Evolutionary conservation across 768 basidiomycete genomes (phyloP).

Genomic region (Serendipita sp.): DNA sequence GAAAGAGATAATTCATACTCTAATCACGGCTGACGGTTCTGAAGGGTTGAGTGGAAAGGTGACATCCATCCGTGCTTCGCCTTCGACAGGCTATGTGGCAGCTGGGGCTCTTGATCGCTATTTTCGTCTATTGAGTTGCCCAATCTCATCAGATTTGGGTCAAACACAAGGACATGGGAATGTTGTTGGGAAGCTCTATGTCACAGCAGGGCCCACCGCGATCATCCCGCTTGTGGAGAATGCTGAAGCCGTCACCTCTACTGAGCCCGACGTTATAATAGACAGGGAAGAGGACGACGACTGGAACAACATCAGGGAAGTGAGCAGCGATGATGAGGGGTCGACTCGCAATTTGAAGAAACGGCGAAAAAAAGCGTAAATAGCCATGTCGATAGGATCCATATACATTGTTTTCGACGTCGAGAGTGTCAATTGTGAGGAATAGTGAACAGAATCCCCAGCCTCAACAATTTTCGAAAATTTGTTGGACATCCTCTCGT

Average conservation of each 20-base stretch:
- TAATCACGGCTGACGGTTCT: neutral
- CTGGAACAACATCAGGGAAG: slow-evolving; percentile 46
- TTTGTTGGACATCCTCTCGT: no score
- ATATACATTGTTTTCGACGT: no score
- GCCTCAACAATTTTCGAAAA: no score
- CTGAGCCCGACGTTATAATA: slow-evolving; percentile 13
- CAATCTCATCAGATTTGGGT: slow-evolving; percentile 24
- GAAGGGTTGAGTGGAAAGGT: slow-evolving; percentile 59
- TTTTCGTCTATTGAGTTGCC: slow-evolving; percentile 49
- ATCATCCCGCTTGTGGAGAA: neutral
- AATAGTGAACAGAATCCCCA: no score
- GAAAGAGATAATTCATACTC: neutral
- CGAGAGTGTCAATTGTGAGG: no score
- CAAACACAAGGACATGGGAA: slow-evolving; percentile 3
- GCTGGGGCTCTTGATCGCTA: slow-evolving; percentile 58
- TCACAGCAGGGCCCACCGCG: slow-evolving; percentile 1
- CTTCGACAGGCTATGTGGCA: slow-evolving; percentile 30
- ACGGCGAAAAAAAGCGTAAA: neutral
- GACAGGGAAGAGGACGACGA: slow-evolving; percentile 36
- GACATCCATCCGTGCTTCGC: slow-evolving; percentile 34
- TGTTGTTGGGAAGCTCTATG: slow-evolving; percentile 8
- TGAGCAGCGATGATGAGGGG: neutral
- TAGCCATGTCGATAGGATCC: no score
- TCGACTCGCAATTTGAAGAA: neutral
- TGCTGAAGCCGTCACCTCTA: slow-evolving; percentile 6